Conservation (phyloP, 768 basidiomycete species). For the Psilocybe tampanensis region DNA sequence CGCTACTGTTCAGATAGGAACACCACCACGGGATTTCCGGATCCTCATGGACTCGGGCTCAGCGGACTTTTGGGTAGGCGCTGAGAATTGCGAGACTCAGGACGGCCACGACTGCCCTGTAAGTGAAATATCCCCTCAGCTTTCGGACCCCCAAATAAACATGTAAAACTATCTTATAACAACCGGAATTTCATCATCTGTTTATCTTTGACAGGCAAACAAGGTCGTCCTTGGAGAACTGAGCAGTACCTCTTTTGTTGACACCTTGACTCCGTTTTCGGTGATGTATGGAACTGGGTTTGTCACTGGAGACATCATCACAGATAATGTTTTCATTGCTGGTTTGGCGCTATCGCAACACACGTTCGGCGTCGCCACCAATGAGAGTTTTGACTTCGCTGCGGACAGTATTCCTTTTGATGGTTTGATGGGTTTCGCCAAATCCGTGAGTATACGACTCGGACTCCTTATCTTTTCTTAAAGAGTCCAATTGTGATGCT, state of each 20-base stretch:
- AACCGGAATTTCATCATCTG: no score
- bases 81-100: constrained; percentile 51
- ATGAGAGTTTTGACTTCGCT: constrained; percentile 67
- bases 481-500: no score
- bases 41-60: constrained; percentile 74
- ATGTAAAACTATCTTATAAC: no score
- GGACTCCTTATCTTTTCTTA: neutral
- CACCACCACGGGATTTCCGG: constrained; percentile 55
- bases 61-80: constrained; percentile 68
- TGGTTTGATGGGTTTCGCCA: constrained; percentile 78
- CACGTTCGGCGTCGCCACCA: constrained; percentile 66
- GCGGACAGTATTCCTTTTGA: constrained; percentile 54
- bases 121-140: no score
- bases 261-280: constrained; percentile 50
- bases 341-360: constrained; percentile 60
- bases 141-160: no score
- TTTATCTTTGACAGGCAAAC: no score
- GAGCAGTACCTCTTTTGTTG: constrained; percentile 64
- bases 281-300: constrained; percentile 72
- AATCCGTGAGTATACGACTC: constrained; percentile 49
- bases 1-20: constrained; percentile 66
- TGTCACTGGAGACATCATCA: constrained; percentile 65
- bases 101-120: constrained; percentile 45
- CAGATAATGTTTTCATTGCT: constrained; percentile 65
- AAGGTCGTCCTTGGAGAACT: constrained; percentile 66